Conservation (phyloP, 331 rosid genomes). For the Malus hybrid region DNA sequence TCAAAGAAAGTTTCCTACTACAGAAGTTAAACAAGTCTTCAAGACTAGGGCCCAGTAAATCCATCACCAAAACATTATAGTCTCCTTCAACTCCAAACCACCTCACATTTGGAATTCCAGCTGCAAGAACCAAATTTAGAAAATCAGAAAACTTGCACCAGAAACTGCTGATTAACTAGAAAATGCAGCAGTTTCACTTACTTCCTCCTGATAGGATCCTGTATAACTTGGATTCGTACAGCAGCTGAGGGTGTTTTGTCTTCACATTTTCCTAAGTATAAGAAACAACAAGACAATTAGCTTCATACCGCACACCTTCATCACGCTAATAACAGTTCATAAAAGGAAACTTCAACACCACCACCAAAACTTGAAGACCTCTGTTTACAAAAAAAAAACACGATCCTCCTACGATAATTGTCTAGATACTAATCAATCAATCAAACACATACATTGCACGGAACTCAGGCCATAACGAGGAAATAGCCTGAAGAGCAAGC, state of each 20-base stretch:
- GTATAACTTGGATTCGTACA: slow-evolving; percentile 94
- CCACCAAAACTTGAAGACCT: background rate
- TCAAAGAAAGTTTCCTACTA: slow-evolving; percentile 86
- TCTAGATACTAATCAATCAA: background rate
- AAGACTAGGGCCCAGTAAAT: slow-evolving; percentile 99
- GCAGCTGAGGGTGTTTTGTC: slow-evolving; percentile 98
- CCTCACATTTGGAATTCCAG: slow-evolving; percentile 91
- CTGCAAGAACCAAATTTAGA: slow-evolving; percentile 38
- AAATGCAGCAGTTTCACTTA: slow-evolving; percentile 21
- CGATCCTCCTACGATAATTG: background rate
- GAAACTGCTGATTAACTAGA: background rate
- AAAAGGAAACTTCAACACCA: background rate
- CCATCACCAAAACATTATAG: slow-evolving; percentile 93
- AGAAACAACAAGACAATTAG: slow-evolving; percentile 5
- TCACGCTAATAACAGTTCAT: background rate
- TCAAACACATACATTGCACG: background rate
- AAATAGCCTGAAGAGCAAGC: background rate
- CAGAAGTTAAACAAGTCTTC: slow-evolving; percentile 98
- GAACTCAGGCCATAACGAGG: background rate
- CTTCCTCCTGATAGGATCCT: slow-evolving; percentile 99
- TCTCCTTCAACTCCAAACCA: slow-evolving; percentile 99
- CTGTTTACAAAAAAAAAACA: background rate
- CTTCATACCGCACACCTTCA: background rate
- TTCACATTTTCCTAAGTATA: slow-evolving; percentile 81
- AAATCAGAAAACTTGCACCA: background rate